Conservation (phyloP, 2,329 filamentous ascomycete species). For the Colletotrichum chlorophyti region DNA sequence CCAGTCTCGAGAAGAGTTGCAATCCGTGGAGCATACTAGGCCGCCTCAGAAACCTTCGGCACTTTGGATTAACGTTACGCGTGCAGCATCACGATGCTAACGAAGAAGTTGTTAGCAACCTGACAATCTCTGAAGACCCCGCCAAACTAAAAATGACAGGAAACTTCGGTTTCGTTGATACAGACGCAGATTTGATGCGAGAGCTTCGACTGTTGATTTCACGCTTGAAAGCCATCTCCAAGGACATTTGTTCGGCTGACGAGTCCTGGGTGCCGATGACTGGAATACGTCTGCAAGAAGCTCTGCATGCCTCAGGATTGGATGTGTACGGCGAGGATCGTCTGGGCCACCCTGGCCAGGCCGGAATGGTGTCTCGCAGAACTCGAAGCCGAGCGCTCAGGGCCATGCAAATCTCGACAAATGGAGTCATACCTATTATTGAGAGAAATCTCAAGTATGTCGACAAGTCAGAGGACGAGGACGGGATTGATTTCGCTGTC, state of each 20-base stretch:
- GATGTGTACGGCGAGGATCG: conserved; percentile 2
- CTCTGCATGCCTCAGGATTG: not conserved
- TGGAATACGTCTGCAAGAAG: not conserved
- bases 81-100: not conserved
- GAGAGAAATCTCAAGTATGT: not conserved
- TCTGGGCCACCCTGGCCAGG: not conserved
- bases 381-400: conserved; percentile 1
- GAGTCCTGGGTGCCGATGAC: too few relatives aligned
- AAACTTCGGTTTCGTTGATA: not conserved
- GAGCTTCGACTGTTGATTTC: not conserved
- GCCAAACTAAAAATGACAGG: not conserved
- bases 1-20: not conserved
- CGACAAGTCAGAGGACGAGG: not conserved
- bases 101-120: not conserved
- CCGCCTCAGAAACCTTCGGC: not conserved
- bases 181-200: not conserved
- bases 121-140: not conserved
- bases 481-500: too few relatives aligned
- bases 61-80: too few relatives aligned
- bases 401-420: not conserved
- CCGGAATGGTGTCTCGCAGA: not conserved
- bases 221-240: not conserved
- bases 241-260: not conserved
- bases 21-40: not conserved
- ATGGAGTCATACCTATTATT: not conserved